Evolutionary conservation across 2,329 filamentous ascomycete genomes (phyloP), one percentile per base, ranked within the genome.

Genomic region (Pseudocercospora vitis): DNA sequence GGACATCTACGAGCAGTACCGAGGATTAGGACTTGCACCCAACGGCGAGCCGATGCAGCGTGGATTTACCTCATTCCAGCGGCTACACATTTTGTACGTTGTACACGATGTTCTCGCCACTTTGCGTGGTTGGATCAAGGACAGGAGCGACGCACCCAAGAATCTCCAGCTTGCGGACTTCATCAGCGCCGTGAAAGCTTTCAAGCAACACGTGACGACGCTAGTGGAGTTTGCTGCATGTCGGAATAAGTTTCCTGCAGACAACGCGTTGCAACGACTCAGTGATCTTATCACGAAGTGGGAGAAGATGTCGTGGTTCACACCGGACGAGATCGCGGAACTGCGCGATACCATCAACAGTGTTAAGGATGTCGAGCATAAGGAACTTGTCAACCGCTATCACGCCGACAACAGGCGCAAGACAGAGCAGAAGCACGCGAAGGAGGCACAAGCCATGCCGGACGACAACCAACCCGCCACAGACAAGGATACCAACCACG

Each of bases 11-110:
- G 24, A 45, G 42, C 42, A 45, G 24, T 31, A 45, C 42, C 18
- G 24, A 16, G 42, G n/a, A 28, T 24, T 31, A n/a, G 42, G 42
- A 45, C 23, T 42, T 1, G 24, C 37, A 26, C 18, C 37, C 11
- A 26, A 18, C 3, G 37, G 19, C 37, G 19, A 42, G 1, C 16
- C 48, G 50, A 14, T 51, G 12, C 42, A 45, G 26, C 42, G 42
- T 8, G 23, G 23, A 2, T 31, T 19, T 19, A 18, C 63, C 19
- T 55, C 61, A 2, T 52, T 50, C 48, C 59, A 55, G 48, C 56
- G 62, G 5, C 37, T 65, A 18, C 62, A 65, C 39, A 35, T 63
- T 4, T 29, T 65, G 9, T 61, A 60, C 37, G 47, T 63, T 18
- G 24, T 61, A 11, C 53, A 60, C 35, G 61, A 62, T 45, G 48